Evolutionary conservation across 1,284 basidiomycete genomes (phyloP).

Genomic region (Lentinula novae-zelandiae): DNA sequence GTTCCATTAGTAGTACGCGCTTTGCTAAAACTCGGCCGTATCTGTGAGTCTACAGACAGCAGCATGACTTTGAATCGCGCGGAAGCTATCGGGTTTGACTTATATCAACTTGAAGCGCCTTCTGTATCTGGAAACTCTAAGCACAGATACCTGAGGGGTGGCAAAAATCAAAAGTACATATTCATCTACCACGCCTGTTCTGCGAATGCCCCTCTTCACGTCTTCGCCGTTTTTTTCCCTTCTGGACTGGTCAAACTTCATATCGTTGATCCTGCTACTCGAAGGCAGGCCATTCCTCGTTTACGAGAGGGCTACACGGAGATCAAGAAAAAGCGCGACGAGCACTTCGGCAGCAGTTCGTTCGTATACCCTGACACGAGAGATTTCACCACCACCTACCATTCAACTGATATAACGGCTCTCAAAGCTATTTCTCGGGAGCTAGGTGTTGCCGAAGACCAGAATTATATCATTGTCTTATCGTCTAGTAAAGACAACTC

Average conservation of each 20-base stretch:
- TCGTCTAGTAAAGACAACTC: constrained; percentile 83
- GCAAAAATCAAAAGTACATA: constrained; percentile 74
- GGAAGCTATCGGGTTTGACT: constrained; percentile 80
- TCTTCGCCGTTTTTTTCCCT: constrained; percentile 89
- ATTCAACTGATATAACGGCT: constrained; percentile 76
- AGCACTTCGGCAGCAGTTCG: constrained; percentile 39
- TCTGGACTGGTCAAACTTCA: constrained; percentile 75
- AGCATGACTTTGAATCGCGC: constrained; percentile 81
- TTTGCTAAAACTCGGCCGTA: constrained; percentile 81
- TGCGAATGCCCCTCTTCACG: constrained; percentile 73
- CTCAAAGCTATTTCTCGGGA: constrained; percentile 90
- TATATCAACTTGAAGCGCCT: constrained; percentile 78
- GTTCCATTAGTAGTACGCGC: constrained; percentile 85
- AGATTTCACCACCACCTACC: constrained; percentile 75
- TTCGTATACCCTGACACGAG: constrained; percentile 72
- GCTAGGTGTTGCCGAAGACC: constrained; percentile 68
- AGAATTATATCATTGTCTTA: constrained; percentile 74
- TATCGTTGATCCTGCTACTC: constrained; percentile 85
- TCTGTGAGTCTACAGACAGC: constrained; percentile 69
- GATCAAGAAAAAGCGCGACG: constrained; percentile 47
- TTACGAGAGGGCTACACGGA: constrained; percentile 74
- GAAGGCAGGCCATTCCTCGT: constrained; percentile 78
- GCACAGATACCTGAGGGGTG: constrained; percentile 76
- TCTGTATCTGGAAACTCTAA: constrained; percentile 50
- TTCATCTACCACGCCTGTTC: constrained; percentile 91